Evolutionary conservation across 148 eudicot species (phyloP), one percentile per base, ranked within the genome.

Genomic region (Bassia scoparia): DNA sequence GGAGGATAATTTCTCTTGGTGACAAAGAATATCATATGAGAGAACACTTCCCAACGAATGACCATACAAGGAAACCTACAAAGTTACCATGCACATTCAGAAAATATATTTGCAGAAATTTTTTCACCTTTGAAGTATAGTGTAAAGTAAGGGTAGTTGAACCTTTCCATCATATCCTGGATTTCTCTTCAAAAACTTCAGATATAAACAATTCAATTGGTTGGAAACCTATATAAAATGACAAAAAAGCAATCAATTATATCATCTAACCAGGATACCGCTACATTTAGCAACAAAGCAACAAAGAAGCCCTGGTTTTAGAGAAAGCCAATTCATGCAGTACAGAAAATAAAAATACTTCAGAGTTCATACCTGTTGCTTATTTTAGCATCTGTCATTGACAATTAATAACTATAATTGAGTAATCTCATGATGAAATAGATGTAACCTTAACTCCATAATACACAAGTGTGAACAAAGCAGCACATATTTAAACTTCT

Each of bases 81-180:
- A 49, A 16, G 53, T 60, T 52, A 60, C 35, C 72, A 49, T 29
- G 27, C 12, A 70, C 18, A 5, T 71, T 80, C 17, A 76, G 77
- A 8, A 66, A n/a, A 71, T 38, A 18, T 15, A 69, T 61, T 29
- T 59, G 62, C 26, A 78, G 16, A 50, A 37, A 62, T 60, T 49
- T 44, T 23, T 46, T 26, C 37, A 49, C 26, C 26, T 72, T 44
- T 16, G 23, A 49, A 27, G 49, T 27, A 65, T 70, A 69, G 24
- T 50, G 23, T 38, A 41, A 23, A 44, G 16, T 13, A 23, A 43
- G 61, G 27, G n/a, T 23, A 33, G 56, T 35, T 43, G 49, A 44
- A 95, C 98, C 98, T 95, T 95, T 77, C 98, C 97, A 75, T 91
- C 94, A 81, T 95, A 95, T n/a, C n/a, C n/a, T n/a, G n/a, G n/a